phyloP scores from a whole-genome alignment of 768 basidiomycete species.

The Leccinum variicolor region DNA sequence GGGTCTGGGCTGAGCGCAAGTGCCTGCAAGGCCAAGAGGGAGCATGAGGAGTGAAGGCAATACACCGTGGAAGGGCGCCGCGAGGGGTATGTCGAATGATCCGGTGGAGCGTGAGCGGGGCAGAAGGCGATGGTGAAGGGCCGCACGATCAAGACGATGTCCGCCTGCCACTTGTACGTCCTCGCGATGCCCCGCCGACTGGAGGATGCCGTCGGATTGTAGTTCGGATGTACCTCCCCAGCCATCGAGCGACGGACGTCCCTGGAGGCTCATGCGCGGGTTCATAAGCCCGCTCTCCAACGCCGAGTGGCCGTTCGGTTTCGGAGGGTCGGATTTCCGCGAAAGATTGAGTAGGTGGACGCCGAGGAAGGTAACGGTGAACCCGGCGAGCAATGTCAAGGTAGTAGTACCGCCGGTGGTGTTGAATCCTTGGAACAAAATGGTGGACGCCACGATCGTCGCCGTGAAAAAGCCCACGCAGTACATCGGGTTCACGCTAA shows the following conservation, averaged over 20 bases:
- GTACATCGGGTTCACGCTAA: constrained; percentile 95
- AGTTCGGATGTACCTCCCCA: constrained; percentile 49
- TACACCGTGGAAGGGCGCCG: neutral
- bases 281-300: constrained; percentile 70
- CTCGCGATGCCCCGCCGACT: constrained; percentile 39
- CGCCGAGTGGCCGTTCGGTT: constrained; percentile 45
- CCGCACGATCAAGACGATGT: too few relatives aligned
- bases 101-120: too few relatives aligned
- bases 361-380: constrained; percentile 91
- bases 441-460: constrained; percentile 90
- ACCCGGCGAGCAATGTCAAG: constrained; percentile 84
- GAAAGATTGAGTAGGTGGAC: constrained; percentile 93
- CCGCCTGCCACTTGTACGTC: too few relatives aligned
- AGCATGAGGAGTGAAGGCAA: constrained; percentile 23
- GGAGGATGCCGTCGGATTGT: constrained; percentile 21
- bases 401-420: constrained; percentile 80
- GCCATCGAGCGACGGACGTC: constrained; percentile 76
- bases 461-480: constrained; percentile 95
- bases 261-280: constrained; percentile 77
- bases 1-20: constrained; percentile 13
- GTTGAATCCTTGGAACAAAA: constrained; percentile 97
- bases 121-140: too few relatives aligned
- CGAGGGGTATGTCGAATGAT: too few relatives aligned
- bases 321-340: constrained; percentile 49
- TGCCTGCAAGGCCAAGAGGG: constrained; percentile 10